A percentile compares a stretch with the other conserved stretches of the same genome.
Evolutionary conservation across 2,329 filamentous ascomycete species (phyloP).

Genomic region (Scedosporium dehoogii): DNA sequence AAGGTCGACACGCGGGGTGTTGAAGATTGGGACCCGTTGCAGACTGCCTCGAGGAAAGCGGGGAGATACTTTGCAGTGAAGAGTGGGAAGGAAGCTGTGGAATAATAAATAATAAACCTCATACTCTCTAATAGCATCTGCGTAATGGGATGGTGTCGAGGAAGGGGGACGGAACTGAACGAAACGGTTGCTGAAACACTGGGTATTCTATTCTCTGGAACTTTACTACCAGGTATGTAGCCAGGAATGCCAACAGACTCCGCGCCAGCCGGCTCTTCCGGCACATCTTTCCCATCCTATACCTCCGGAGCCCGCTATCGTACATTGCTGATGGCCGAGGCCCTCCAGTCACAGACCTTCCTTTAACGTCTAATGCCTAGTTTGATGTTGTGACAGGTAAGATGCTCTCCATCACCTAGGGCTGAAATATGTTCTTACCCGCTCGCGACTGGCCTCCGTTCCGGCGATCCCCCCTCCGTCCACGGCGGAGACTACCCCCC

Average conservation of each 20-base stretch:
- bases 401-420: constrained; percentile 8
- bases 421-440: constrained; percentile 7
- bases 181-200: not conserved
- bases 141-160: not conserved
- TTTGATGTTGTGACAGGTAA: constrained; percentile 8
- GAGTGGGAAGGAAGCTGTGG: constrained; percentile 25
- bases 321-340: constrained; percentile 1
- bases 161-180: not conserved
- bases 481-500: not conserved
- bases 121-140: not conserved
- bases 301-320: not conserved
- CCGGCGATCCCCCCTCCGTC: not conserved
- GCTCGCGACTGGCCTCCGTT: not conserved
- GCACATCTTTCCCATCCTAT: not conserved
- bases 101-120: constrained; percentile 4
- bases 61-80: constrained; percentile 74
- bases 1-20: constrained; percentile 30
- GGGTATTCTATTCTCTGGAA: not conserved
- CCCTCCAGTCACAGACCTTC: not conserved
- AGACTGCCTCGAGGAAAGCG: constrained; percentile 52
- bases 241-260: not conserved
- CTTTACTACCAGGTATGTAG: not conserved
- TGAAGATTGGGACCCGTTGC: constrained; percentile 63
- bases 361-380: constrained; percentile 8
- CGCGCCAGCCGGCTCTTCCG: not conserved